Conservation (phyloP, 192 early-diverging fungal genomes). For the Coemansia sp. region DNA sequence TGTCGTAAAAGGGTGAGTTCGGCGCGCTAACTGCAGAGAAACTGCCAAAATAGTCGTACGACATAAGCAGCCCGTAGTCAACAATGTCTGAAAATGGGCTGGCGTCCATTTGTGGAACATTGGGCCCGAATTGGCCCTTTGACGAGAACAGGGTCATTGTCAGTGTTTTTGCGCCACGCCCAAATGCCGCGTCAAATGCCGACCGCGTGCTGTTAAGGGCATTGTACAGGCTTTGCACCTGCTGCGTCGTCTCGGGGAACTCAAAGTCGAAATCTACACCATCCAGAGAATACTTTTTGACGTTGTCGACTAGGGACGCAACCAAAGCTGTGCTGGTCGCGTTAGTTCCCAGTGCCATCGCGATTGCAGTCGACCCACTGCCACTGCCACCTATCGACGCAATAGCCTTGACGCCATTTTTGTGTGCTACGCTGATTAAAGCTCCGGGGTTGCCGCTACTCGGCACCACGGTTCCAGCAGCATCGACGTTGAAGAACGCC, state of each 20-base stretch:
- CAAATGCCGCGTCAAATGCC: conserved; percentile 55
- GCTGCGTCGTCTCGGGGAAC: conserved; percentile 56
- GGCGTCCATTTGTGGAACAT: conserved; percentile 54
- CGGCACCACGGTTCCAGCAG: conserved; percentile 15
- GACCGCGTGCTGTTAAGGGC: conserved; percentile 58
- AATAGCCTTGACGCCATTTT: conserved; percentile 55
- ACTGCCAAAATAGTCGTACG: conserved; percentile 66
- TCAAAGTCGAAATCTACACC: conserved; percentile 70
- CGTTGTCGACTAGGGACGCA: conserved; percentile 34
- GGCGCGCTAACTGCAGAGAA: conserved; percentile 55
- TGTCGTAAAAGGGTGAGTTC: conserved; percentile 56
- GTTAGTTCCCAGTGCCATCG: conserved; percentile 47
- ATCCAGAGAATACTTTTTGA: conserved; percentile 55
- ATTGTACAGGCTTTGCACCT: conserved; percentile 58
- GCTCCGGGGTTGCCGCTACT: conserved; percentile 11
- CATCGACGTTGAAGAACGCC: conserved; percentile 54
- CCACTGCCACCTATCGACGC: conserved; percentile 71
- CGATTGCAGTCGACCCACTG: conserved; percentile 61
- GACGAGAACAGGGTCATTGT: conserved; percentile 62
- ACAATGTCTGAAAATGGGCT: conserved; percentile 62
- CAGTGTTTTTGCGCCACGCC: conserved; percentile 54
- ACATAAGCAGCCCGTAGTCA: conserved; percentile 71
- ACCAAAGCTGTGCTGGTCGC: conserved; percentile 36
- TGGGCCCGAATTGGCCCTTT: conserved; percentile 55
- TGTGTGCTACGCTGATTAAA: conserved; percentile 35